Conservation (phyloP, 805 yeast genomes). For the Lachancea mirantina region DNA sequence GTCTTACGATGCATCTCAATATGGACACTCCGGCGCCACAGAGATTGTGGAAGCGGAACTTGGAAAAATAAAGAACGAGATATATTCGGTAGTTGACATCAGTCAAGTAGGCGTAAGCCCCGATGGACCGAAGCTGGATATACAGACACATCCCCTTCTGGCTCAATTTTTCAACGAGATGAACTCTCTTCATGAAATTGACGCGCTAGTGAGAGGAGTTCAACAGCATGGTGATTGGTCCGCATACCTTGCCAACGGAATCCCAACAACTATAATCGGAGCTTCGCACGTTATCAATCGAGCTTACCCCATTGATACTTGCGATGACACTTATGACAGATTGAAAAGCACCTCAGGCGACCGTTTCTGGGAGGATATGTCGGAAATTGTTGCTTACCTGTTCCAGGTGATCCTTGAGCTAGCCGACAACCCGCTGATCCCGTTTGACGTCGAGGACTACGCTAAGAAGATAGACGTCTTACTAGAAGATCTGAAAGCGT, state of each 20-base stretch:
- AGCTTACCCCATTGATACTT: slow-evolving; percentile 55
- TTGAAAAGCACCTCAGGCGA: slow-evolving; percentile 45
- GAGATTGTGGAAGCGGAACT: slow-evolving; percentile 59
- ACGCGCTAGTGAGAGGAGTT: slow-evolving; percentile 23
- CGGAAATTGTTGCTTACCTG: slow-evolving; percentile 48
- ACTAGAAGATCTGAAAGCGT: slow-evolving; percentile 37
- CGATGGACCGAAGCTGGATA: slow-evolving; percentile 44
- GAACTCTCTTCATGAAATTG: slow-evolving; percentile 19
- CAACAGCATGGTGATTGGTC: slow-evolving; percentile 52
- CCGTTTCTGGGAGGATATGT: slow-evolving; percentile 48
- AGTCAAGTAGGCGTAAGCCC: slow-evolving; percentile 43
- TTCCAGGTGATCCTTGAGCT: slow-evolving; percentile 48
- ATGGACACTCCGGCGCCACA: slow-evolving; percentile 78
- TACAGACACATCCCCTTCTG: slow-evolving; percentile 61
- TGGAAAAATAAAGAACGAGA: slow-evolving; percentile 50
- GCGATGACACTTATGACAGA: slow-evolving; percentile 57
- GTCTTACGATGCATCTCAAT: slow-evolving; percentile 77
- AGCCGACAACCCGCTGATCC: slow-evolving; percentile 72
- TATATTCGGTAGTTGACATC: slow-evolving; percentile 66
- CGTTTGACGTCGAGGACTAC: slow-evolving; percentile 49
- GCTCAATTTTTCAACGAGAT: slow-evolving; percentile 39
- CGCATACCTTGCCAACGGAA: slow-evolving; percentile 58
- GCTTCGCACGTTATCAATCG: slow-evolving; percentile 14
- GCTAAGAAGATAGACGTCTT: slow-evolving; percentile 39
- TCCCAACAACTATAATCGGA: slow-evolving; percentile 33